These are phyloP conservation scores for Candida vaughaniae DNA, from an alignment of 805 yeast genomes.

Conservation along the genomic window DNA sequence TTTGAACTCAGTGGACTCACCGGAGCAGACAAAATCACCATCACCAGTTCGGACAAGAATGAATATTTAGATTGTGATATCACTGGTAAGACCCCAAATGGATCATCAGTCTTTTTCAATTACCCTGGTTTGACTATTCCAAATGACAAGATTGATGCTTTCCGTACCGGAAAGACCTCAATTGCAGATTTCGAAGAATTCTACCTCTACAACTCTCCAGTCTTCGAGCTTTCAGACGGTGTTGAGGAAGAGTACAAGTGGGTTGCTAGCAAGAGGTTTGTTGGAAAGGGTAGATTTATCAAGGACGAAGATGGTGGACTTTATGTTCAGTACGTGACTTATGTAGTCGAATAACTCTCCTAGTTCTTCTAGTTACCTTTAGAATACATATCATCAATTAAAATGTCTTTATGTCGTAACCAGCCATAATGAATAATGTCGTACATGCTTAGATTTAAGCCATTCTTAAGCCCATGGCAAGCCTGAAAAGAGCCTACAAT, in stretches of 20 bases:
- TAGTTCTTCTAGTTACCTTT: too few species aligned
- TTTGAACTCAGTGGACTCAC: slow-evolving; percentile 23
- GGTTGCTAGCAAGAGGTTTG: slow-evolving; percentile 47
- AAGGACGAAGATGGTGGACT: slow-evolving; percentile 45
- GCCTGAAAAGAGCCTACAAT: too few species aligned
- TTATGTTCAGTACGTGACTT: slow-evolving; percentile 56
- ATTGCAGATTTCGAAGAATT: slow-evolving; percentile 43
- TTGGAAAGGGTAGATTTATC: slow-evolving; percentile 61
- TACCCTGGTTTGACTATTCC: slow-evolving; percentile 50
- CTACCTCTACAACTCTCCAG: slow-evolving; percentile 50
- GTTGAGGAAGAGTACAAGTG: slow-evolving; percentile 48
- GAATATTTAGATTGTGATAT: slow-evolving; percentile 50
- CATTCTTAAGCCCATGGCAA: too few species aligned
- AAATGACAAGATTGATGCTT: slow-evolving; percentile 34
- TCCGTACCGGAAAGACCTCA: slow-evolving; percentile 24
- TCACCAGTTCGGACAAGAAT: slow-evolving; percentile 13
- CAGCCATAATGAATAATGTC: too few species aligned
- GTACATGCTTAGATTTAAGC: too few species aligned
- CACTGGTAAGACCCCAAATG: slow-evolving; percentile 45
- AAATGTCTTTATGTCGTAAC: too few species aligned
- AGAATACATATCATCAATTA: too few species aligned
- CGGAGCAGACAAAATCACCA: slow-evolving; percentile 52
- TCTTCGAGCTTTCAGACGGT: slow-evolving; percentile 39
- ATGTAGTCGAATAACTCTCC: slow-evolving; percentile 19
- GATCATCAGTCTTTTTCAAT: slow-evolving; percentile 39